Percentiles rank a stretch among this genome's conserved stretches.
Evolutionary conservation across 371 early-diverging fungal species (phyloP).

Genomic region (Syncephalastrum sp.): DNA sequence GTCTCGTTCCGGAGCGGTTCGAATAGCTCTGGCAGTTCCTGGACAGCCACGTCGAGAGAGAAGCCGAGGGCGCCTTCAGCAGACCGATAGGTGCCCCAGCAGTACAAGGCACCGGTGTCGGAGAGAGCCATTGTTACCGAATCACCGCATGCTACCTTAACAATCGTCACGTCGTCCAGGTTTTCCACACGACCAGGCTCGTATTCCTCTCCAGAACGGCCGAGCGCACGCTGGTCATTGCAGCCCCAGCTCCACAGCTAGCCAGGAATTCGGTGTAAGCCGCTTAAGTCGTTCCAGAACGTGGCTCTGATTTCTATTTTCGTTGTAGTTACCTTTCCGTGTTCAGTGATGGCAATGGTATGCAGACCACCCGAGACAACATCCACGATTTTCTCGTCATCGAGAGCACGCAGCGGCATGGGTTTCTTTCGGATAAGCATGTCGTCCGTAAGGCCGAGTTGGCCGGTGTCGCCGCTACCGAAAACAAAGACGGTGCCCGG

Average conservation of each 20-base stretch:
- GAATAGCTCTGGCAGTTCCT: constrained; percentile 63
- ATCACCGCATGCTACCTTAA: constrained; percentile 92
- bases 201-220: constrained; percentile 83
- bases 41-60: constrained; percentile 62
- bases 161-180: constrained; percentile 71
- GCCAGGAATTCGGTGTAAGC: not conserved
- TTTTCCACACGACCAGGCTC: constrained; percentile 62
- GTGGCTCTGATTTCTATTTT: no score
- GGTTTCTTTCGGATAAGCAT: constrained; percentile 75
- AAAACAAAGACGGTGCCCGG: constrained; percentile 84
- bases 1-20: constrained; percentile 32
- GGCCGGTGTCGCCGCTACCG: constrained; percentile 95
- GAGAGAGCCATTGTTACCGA: constrained; percentile 91
- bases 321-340: constrained; percentile 61
- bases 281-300: no score
- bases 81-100: constrained; percentile 91
- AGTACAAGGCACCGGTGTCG: constrained; percentile 81
- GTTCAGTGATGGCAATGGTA: constrained; percentile 74
- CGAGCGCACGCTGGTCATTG: constrained; percentile 98
- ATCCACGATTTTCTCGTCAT: constrained; percentile 62
- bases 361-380: constrained; percentile 93
- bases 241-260: constrained; percentile 95
- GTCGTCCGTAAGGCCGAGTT: constrained; percentile 92
- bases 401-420: constrained; percentile 65
- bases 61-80: constrained; percentile 75